Evolutionary conservation across 306 rosid species (phyloP), one percentile per base, ranked within the genome.

Genomic region (Sicyos baderoa): DNA sequence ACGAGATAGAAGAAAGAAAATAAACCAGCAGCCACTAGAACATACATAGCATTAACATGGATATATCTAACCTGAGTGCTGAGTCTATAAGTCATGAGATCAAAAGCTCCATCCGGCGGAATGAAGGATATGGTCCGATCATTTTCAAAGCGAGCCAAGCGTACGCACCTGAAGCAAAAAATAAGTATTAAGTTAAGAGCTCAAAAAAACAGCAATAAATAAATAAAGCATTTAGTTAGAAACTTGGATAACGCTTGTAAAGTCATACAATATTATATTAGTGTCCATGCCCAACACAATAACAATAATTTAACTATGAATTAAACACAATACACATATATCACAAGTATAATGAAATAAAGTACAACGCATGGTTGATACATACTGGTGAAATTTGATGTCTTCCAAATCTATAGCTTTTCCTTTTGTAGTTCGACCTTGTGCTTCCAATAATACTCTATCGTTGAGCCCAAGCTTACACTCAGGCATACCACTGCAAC

Each of bases 331-430:
- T 10, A 29, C 68, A 35, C 55, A 23, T 21, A 27, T 66, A 76
- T 35, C 16, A 19, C 23, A 5, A 47, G n/a, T 19, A 58, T 16
- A 18, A 35, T 60, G 52, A 35, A 72, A 65, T 22, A 67, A 66
- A 66, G 1, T 22, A 74, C 76, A 64, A 16, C 78, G 75, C 64
- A 76, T 59, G 80, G 49, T 23, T 78, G 76, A 88, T 62, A 80
- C 91, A 66, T 86, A 93, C 99, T 93, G 99, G 83, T 93, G 99
- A 86, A 93, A 93, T 83, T 93, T 93, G 83, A 93, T 93, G 79
- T 93, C 99, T 83, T 93, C 99, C 85, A 93, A 83, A 84, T 93
- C 99, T 80, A 93, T 93, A 22, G 97, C 94, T 81, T 93, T 90
- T 73, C 97, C 99, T 76, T 93, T 93, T 65, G 99, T 81, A 16